Evolutionary conservation across 202 grass and related monocot species (phyloP).

Genomic region (Schoenoplectus tabernaemontani): DNA sequence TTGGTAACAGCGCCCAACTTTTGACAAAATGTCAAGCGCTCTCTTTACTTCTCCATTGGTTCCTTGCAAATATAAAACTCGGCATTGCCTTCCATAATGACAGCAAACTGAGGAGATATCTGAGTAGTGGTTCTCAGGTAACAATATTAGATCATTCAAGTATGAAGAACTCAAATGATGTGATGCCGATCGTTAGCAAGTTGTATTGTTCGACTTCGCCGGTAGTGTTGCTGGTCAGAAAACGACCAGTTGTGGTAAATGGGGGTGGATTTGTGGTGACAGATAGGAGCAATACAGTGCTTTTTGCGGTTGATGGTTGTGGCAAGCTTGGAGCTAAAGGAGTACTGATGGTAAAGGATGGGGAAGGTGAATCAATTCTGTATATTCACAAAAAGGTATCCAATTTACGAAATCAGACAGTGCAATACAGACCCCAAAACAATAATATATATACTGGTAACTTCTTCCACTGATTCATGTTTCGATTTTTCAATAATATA

Average conservation of each 20-base stretch:
- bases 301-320: constrained; percentile 74
- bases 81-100: neutral
- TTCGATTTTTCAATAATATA: constrained; percentile 15
- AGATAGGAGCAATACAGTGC: constrained; percentile 34
- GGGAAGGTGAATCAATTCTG: constrained; percentile 57
- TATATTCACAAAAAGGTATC: constrained; percentile 79
- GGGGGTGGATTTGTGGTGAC: constrained; percentile 82
- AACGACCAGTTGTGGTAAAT: constrained; percentile 49
- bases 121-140: neutral
- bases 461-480: neutral
- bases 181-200: constrained; percentile 68
- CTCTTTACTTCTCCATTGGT: neutral
- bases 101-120: neutral
- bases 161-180: constrained; percentile 39
- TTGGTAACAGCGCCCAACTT: constrained; percentile 5
- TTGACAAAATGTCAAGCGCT: constrained; percentile 9
- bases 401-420: neutral
- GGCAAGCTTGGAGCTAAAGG: constrained; percentile 71
- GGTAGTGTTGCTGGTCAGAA: constrained; percentile 51
- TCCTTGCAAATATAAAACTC: constrained; percentile 32
- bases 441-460: neutral
- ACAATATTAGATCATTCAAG: constrained; percentile 13
- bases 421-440: too few species aligned
- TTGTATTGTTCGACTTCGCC: constrained; percentile 53
- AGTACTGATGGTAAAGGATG: constrained; percentile 56